Base-by-base conservation (phyloP, 169 alveolate genomes). In the Neospora caninum region DNA sequence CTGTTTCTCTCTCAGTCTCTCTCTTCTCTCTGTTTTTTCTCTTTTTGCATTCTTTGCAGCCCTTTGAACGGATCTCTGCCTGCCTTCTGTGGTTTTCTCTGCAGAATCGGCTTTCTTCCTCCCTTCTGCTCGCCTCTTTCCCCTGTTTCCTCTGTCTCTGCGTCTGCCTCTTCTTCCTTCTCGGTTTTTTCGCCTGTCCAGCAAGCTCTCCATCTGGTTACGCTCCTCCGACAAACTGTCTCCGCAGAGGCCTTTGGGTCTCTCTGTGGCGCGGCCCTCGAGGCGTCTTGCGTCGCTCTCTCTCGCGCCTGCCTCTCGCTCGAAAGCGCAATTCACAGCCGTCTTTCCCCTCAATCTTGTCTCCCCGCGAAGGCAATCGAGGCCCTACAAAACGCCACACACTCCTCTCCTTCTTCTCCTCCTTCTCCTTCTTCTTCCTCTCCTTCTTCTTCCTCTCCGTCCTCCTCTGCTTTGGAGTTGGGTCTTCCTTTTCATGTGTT, bases 251-350 rank as follows among this genome's bases (percentile, higher is more conserved):
- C 84, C 45, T 73, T 10, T n/a, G 43, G 49, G 1, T 73, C 84
- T 36, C 84, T 73, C 84, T 73, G 84, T n/a, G n/a, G 84, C 43
- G 38, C 84, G 16, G 84, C 84, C 27, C 25, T 73, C 16, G 84
- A 73, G 84, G 84, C 84, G 4, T 64, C 34, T 64, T 64, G 73
- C 31, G 34, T 22, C 31, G 73, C 73, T 1, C 73, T 64, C 73
- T 16, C 34, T 27, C 34, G n/a, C 73, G 73, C 73, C 31, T 16
- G 34, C 7, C 73, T 16, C 73, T 64, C 34, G 4, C 73, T 64
- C 34, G 73, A 64, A 27, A 9, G 1, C 20, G 73, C 73, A 27
- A 22, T 64, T 27, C 34, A 64, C 34, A 16, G 31, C 73, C 31
- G 73, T 27, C 7, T 27, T 29, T 16, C 73, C 73, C 25, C 73